Evolutionary conservation across 345 rosid species (phyloP).

Genomic region (Lepidium africanum): DNA sequence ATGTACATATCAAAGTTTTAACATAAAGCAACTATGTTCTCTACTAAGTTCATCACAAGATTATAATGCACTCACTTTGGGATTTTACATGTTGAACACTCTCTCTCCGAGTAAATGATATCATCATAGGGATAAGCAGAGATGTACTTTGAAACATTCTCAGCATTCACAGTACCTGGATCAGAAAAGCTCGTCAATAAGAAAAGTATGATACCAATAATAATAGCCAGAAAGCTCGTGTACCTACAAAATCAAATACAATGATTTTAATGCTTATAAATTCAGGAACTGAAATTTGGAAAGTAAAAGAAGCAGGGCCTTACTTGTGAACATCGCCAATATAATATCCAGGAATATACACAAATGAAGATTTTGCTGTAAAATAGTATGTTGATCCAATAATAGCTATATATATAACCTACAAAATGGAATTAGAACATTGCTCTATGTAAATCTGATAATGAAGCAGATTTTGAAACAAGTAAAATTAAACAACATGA

Average conservation of each 20-base stretch:
- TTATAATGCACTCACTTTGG: slow-evolving; percentile 49
- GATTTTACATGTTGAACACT: slow-evolving; percentile 78
- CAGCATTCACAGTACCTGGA: slow-evolving; percentile 71
- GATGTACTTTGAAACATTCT: slow-evolving; percentile 57
- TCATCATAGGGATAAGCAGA: slow-evolving; percentile 80
- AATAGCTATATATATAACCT: slow-evolving; percentile 70
- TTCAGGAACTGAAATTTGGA: not conserved
- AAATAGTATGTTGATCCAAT: slow-evolving; percentile 61
- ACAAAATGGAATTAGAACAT: slow-evolving; percentile 10
- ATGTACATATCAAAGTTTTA: not conserved
- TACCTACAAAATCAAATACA: slow-evolving; percentile 43
- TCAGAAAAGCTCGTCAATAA: slow-evolving; percentile 80
- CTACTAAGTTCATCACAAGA: not conserved
- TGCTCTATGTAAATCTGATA: not conserved
- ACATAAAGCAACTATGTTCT: not conserved
- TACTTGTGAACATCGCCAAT: slow-evolving; percentile 74
- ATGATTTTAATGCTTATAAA: not conserved
- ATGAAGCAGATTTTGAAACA: not conserved
- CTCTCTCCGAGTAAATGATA: slow-evolving; percentile 63
- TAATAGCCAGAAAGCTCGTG: slow-evolving; percentile 60
- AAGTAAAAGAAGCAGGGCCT: not conserved
- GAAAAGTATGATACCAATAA: slow-evolving; percentile 64
- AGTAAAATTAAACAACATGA: not conserved
- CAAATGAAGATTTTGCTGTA: slow-evolving; percentile 49
- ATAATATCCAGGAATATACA: slow-evolving; percentile 85